Percentiles rank a stretch among this genome's conserved stretches.
Evolutionary conservation across 768 basidiomycete genomes (phyloP).

Genomic region (Myochromella boudieri): DNA sequence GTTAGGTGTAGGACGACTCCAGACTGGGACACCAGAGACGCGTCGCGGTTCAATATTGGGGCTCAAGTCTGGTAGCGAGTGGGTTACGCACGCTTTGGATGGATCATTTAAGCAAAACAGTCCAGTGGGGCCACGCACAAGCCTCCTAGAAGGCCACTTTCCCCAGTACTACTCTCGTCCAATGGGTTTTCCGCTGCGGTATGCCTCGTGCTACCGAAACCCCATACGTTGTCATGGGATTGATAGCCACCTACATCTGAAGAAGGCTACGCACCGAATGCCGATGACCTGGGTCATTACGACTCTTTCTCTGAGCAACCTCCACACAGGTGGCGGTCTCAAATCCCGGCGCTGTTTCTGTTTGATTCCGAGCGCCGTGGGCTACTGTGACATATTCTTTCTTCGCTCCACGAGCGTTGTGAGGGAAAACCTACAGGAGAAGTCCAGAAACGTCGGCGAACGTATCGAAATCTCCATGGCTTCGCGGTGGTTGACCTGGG

Average conservation of each 20-base stretch:
- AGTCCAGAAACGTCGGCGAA: slow-evolving; percentile 50
- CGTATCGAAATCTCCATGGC: slow-evolving; percentile 58
- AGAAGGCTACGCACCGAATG: slow-evolving; percentile 41
- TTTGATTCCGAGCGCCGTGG: slow-evolving; percentile 53
- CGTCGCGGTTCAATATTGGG: slow-evolving; percentile 41
- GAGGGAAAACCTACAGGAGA: slow-evolving; percentile 27
- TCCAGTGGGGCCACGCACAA: slow-evolving; percentile 15
- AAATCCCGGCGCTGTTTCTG: slow-evolving; percentile 55
- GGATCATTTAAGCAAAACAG: slow-evolving; percentile 6
- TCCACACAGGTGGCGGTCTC: slow-evolving; percentile 23
- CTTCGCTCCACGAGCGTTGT: slow-evolving; percentile 15
- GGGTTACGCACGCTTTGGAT: slow-evolving; percentile 35
- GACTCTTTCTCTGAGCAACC: slow-evolving; percentile 38
- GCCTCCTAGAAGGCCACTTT: slow-evolving; percentile 3
- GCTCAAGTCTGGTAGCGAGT: slow-evolving; percentile 32
- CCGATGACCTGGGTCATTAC: slow-evolving; percentile 37
- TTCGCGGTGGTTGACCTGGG: slow-evolving; percentile 31
- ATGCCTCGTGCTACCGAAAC: not conserved
- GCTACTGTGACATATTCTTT: slow-evolving; percentile 29
- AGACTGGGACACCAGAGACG: slow-evolving; percentile 44
- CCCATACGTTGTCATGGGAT: slow-evolving; percentile 6
- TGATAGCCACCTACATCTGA: slow-evolving; percentile 7
- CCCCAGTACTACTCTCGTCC: slow-evolving; percentile 31
- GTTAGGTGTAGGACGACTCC: slow-evolving; percentile 17
- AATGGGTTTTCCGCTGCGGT: slow-evolving; percentile 16